Base-by-base conservation (phyloP, 2,329 filamentous ascomycete species). In the Sphaceloma murrayae region DNA sequence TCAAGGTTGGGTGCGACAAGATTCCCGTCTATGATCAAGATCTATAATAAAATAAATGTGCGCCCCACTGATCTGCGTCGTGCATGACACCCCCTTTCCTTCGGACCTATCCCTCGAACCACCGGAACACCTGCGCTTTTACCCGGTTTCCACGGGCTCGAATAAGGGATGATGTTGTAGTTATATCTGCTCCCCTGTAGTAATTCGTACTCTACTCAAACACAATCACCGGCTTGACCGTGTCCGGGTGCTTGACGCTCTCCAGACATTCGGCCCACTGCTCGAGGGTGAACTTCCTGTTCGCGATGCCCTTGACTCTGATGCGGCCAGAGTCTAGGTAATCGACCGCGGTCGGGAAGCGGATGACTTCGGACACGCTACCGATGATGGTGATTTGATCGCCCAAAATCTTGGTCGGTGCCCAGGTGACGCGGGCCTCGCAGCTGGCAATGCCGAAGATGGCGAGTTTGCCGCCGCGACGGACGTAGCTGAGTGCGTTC, bases 261-360 rank as follows among this genome's bases (percentile, higher is more conserved):
- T 83, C 75, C 52, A 85, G 65, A 49, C 78, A 81, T 58, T 82
- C 76, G 34, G 67, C 75, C 72, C 78, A 85, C 58, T 85, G 72
- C 57, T 85, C 80, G n/a, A 85, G 67, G 63, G 72, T 78, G 66
- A 78, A 85, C 4, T 70, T 74, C 67, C 82, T 83, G 65, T 83
- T 82, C 51, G 83, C 80, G 45, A 85, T 82, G 3, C 80, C 80
- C 43, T 72, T 66, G 40, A 82, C 72, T 62, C 72, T 76, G 53
- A 80, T 67, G 60, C 76, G 77, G 46, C 75, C 73, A 13, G 67
- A 70, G 55, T 78, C 72, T 21, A 77, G 68, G 43, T 62, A 59
- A 49, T 58, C 54, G 8, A 61, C 13, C 53, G 58, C 32, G 49
- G 46, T 29, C 49, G 56, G 16, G 57, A 54, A 46, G 54, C 58